Evolutionary conservation across 1,139 yeast genomes (phyloP).

Genomic region (Pichia sp.): DNA sequence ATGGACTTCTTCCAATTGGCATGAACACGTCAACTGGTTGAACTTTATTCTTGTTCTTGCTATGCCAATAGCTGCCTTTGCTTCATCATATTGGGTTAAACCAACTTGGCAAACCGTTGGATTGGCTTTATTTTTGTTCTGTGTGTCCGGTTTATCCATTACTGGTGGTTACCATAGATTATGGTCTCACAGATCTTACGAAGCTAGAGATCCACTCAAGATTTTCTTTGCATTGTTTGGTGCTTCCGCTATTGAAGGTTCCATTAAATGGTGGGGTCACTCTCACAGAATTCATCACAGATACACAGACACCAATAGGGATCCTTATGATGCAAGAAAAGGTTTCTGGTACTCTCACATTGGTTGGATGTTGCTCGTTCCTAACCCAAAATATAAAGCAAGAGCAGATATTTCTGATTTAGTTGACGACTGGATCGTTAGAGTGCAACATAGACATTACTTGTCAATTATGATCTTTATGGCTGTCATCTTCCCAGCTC

Average conservation of each 20-base stretch:
- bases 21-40: conserved; percentile 88
- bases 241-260: conserved; percentile 94
- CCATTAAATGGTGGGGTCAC: conserved; percentile 99
- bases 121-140: conserved; percentile 58
- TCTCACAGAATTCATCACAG: conserved; percentile 97
- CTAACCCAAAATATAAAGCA: conserved; percentile 93
- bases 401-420: conserved; percentile 94
- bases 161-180: conserved; percentile 93
- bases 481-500: conserved; percentile 68
- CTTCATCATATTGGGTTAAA: conserved; percentile 42
- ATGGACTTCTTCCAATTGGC: conserved; percentile 80
- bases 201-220: conserved; percentile 65
- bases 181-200: conserved; percentile 86
- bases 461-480: conserved; percentile 55
- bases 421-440: conserved; percentile 82
- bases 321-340: conserved; percentile 93
- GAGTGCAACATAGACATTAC: conserved; percentile 92
- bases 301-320: conserved; percentile 93
- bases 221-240: conserved; percentile 78
- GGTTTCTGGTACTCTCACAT: conserved; percentile 96
- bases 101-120: conserved; percentile 54
- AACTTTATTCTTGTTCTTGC: conserved; percentile 70
- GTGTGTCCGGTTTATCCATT: conserved; percentile 76
- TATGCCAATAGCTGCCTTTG: conserved; percentile 62
- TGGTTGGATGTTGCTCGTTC: conserved; percentile 95